Percentiles rank a stretch among this genome's conserved stretches.
Conservation (phyloP, 2,329 filamentous ascomycete species). For the Pseudogymnoascus sp. region DNA sequence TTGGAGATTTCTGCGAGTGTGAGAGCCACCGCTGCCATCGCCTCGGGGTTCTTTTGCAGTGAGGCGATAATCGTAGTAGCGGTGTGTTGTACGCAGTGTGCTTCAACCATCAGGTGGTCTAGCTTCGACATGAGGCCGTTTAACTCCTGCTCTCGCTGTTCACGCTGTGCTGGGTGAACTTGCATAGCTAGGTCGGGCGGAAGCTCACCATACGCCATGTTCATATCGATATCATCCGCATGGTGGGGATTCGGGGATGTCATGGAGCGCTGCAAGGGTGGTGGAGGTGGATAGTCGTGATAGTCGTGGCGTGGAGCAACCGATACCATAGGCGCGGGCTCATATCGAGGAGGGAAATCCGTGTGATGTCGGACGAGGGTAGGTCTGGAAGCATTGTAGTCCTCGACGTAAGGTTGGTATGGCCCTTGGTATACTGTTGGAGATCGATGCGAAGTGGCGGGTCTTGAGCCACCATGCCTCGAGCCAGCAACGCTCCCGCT, state of each 20-base stretch:
- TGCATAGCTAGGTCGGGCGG: constrained; percentile 56
- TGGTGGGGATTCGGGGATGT: constrained; percentile 23
- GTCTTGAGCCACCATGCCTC: constrained; percentile 14
- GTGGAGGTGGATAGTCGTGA: constrained; percentile 15
- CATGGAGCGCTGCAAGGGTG: constrained; percentile 16
- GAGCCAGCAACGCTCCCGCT: constrained; percentile 20
- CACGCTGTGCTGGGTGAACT: constrained; percentile 44
- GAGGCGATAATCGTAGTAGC: constrained; percentile 75
- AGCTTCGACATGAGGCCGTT: constrained; percentile 64
- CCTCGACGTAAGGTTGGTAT: constrained; percentile 14
- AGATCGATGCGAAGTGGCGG: constrained; percentile 18
- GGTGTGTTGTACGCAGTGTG: constrained; percentile 78
- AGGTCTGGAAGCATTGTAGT: constrained; percentile 14
- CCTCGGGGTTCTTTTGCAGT: constrained; percentile 75
- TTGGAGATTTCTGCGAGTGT: constrained; percentile 86
- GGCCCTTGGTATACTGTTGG: constrained; percentile 12
- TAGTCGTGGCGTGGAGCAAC: neutral
- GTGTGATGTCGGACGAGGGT: constrained; percentile 22
- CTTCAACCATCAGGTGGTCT: constrained; percentile 73
- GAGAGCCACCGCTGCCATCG: constrained; percentile 86
- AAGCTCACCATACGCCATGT: constrained; percentile 81
- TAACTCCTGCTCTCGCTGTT: constrained; percentile 48
- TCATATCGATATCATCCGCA: constrained; percentile 63
- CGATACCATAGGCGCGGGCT: neutral
- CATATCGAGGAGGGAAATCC: constrained; percentile 15